Percentiles rank a stretch among this genome's conserved stretches.
Conservation (phyloP, 2,329 filamentous ascomycete species). For the Ceratocystis cubensis region DNA sequence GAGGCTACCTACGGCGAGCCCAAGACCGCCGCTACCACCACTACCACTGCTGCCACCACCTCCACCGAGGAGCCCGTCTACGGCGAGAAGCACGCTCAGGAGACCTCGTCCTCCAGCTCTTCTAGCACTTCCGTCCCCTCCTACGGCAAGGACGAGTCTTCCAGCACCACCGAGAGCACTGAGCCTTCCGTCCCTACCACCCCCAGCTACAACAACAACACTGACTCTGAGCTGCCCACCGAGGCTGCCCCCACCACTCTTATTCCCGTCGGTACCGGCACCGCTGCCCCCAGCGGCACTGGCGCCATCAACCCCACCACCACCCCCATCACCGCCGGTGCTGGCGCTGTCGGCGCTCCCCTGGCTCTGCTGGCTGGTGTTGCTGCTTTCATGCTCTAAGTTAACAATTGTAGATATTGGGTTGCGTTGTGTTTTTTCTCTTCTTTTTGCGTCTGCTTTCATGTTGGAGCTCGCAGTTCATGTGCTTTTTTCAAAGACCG, state of each 20-base stretch:
- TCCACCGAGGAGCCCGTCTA: not conserved
- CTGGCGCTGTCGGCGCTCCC: slow-evolving; percentile 19
- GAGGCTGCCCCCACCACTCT: slow-evolving; percentile 25
- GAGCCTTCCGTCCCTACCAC: slow-evolving; percentile 23
- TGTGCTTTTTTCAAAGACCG: slow-evolving; percentile 2
- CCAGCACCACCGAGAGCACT: slow-evolving; percentile 26
- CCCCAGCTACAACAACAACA: slow-evolving; percentile 15
- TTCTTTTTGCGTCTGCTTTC: not conserved
- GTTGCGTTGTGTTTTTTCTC: slow-evolving; percentile 8
- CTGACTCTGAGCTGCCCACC: slow-evolving; percentile 24
- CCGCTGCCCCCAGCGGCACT: slow-evolving; percentile 24
- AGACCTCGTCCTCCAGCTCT: slow-evolving; percentile 22
- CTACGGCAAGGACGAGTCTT: slow-evolving; percentile 21
- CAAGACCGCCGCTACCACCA: slow-evolving; percentile 22
- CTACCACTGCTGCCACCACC: slow-evolving; percentile 24
- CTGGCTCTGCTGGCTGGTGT: slow-evolving; percentile 18
- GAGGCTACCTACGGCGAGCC: slow-evolving; percentile 24
- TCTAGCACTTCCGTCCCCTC: slow-evolving; percentile 23
- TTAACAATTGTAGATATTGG: slow-evolving; percentile 3
- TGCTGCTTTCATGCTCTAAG: slow-evolving; percentile 18
- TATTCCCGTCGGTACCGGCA: slow-evolving; percentile 21
- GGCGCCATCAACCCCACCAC: slow-evolving; percentile 23
- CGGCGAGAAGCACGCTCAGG: slow-evolving; percentile 11
- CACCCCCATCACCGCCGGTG: slow-evolving; percentile 19
- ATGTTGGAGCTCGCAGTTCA: not conserved